Conservation (phyloP, 345 rosid genomes). For the Populus alba region DNA sequence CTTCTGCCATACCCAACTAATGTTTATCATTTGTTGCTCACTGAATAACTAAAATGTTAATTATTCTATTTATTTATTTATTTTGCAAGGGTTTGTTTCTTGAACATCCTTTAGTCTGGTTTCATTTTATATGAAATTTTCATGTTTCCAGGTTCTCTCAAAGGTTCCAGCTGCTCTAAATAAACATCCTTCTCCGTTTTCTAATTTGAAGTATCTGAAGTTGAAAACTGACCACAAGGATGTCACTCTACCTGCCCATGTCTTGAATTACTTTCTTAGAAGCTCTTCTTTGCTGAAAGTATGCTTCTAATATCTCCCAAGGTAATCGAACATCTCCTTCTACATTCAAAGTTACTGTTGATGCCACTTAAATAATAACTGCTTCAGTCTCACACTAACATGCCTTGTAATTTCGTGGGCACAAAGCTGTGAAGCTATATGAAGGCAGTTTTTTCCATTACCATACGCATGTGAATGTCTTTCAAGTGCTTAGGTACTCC, state of each 20-base stretch:
- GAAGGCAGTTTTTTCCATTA: neutral
- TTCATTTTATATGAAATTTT: neutral
- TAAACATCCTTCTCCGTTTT: neutral
- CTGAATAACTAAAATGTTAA: no score
- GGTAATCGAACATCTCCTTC: neutral
- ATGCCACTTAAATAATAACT: no score
- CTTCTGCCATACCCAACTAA: no score
- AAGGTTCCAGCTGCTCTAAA: neutral
- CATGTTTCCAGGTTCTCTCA: neutral
- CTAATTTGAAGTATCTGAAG: neutral
- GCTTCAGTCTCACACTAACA: neutral
- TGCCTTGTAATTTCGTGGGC: neutral
- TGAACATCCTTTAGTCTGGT: no score
- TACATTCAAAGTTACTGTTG: no score
- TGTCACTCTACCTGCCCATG: neutral
- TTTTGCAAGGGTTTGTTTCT: no score
- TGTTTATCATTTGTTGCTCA: no score
- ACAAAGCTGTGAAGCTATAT: neutral
- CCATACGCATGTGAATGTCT: neutral
- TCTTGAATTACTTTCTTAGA: neutral
- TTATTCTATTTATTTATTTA: no score
- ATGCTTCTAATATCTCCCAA: neutral
- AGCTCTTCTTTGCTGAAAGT: neutral
- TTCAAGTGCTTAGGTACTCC: neutral
- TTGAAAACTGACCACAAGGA: neutral